Conservation (phyloP, 116 monocot species). For the Cymodocea nodosa region DNA sequence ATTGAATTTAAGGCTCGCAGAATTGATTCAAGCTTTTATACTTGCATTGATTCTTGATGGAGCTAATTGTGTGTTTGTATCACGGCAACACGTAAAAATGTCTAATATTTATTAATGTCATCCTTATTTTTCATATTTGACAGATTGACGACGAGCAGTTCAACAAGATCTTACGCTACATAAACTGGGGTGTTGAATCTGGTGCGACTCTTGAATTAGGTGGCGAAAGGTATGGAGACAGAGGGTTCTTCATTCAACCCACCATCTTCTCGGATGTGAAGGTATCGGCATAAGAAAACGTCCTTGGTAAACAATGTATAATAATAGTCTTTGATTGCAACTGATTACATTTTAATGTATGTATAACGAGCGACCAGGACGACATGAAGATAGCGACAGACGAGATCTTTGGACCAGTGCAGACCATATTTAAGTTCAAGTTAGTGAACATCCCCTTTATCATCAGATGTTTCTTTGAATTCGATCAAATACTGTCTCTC, state of each 20-base stretch:
- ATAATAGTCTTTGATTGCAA: neutral
- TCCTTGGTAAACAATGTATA: neutral
- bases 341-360: neutral
- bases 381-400: constrained; percentile 81
- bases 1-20: no score
- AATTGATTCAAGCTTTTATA: no score
- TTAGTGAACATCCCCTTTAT: constrained; percentile 15
- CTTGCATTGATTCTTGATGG: no score
- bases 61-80: no score
- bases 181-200: constrained; percentile 43
- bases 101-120: no score
- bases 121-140: neutral
- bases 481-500: neutral
- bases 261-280: constrained; percentile 79
- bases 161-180: constrained; percentile 60
- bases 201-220: constrained; percentile 82
- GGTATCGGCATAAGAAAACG: constrained; percentile 19
- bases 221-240: constrained; percentile 67
- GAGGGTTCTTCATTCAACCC: constrained; percentile 81
- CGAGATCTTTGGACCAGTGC: constrained; percentile 96
- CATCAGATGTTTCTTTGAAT: neutral
- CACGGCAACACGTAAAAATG: no score
- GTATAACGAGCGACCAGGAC: constrained; percentile 55
- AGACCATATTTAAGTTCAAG: constrained; percentile 96
- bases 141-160: constrained; percentile 90